phyloP scores from a whole-genome alignment of 2,329 filamentous ascomycete species.

The Phyllosticta citrichinensis region DNA sequence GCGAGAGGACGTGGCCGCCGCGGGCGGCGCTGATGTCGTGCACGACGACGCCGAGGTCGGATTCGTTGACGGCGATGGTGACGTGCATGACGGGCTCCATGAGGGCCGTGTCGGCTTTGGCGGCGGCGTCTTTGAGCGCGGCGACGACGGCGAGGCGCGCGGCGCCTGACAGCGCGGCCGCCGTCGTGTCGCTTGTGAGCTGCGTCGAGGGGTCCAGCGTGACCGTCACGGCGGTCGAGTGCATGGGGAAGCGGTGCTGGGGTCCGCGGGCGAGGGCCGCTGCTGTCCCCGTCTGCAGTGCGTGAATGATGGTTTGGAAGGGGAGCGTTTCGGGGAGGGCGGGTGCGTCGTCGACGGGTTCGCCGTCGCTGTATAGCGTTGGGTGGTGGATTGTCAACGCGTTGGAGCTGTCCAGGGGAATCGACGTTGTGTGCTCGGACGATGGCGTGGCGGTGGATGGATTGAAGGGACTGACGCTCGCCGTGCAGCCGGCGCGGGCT shows the following conservation, averaged over 20 bases:
- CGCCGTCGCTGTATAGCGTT: conserved; percentile 33
- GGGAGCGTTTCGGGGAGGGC: conserved; percentile 46
- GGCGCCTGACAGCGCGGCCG: conserved; percentile 58
- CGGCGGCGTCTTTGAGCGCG: conserved; percentile 54
- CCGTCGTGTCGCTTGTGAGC: conserved; percentile 56
- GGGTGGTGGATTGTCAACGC: conserved; percentile 48
- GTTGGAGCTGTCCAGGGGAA: conserved; percentile 40
- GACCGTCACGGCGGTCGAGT: conserved; percentile 62
- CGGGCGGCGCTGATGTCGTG: conserved; percentile 68
- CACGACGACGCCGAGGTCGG: conserved; percentile 68
- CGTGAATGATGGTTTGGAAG: conserved; percentile 37
- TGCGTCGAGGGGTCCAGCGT: conserved; percentile 56
- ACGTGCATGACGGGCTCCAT: conserved; percentile 94
- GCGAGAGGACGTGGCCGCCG: conserved; percentile 64
- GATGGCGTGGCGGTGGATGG: conserved; percentile 14
- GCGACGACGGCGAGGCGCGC: conserved; percentile 53
- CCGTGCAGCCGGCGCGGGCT: conserved; percentile 68
- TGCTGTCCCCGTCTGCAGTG: conserved; percentile 67
- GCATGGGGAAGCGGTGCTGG: conserved; percentile 66
- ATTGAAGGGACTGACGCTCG: conserved; percentile 51
- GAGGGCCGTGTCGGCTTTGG: conserved; percentile 50
- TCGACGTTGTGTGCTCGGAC: conserved; percentile 23
- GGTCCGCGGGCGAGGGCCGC: conserved; percentile 81
- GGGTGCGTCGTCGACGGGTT: conserved; percentile 34
- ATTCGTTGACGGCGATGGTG: conserved; percentile 76